Evolutionary conservation across 192 early-diverging fungal genomes (phyloP), one percentile per base, ranked within the genome.

Genomic region (Ambispora gerdemannii): DNA sequence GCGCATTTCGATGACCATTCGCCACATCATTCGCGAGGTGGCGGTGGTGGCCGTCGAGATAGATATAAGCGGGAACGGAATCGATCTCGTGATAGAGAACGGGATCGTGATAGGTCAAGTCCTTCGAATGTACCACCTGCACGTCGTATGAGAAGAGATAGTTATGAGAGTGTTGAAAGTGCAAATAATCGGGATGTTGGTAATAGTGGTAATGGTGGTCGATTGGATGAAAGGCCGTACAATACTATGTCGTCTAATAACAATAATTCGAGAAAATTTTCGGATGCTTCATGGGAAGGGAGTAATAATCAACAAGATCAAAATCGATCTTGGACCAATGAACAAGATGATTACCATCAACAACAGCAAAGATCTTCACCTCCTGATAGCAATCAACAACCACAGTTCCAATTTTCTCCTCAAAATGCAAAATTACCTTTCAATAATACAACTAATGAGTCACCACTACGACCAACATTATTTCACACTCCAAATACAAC

Each of bases 261-360:
- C 13, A 25, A 33, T 20, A 36, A 63, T 36, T 66, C 63, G 3
- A 66, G 63, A 31, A 66, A 51, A 20, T 50, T 50, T 50, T 66
- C 63, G 2, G 63, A 66, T 50, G 47, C 63, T 31, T 66, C 63
- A 24, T 50, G 63, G 63, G 63, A 66, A 66, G 43, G 43, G 6
- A 30, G 17, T 4, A 6, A 6, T 10, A 6, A 6, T 43, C 6
- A 6, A 43, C 38, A 43, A 43, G 38, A 43, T 15, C 15, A 6
- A 15, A 15, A 10, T 43, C 6, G 38, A 43, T 43, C 38, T 10
- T 43, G 38, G 38, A 15, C 7, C 6, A 10, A 6, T 10, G 38
- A 43, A 15, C n/a, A n/a, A n/a, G n/a, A n/a, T n/a, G 38, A 43
- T 43, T 15, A 6, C 38, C 38, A 43, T 10, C 38, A 43, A 43